These are phyloP conservation scores for Sclerotiophoma versabilis DNA, from an alignment of 2,329 filamentous ascomycete genomes.

Conservation along the genomic window DNA sequence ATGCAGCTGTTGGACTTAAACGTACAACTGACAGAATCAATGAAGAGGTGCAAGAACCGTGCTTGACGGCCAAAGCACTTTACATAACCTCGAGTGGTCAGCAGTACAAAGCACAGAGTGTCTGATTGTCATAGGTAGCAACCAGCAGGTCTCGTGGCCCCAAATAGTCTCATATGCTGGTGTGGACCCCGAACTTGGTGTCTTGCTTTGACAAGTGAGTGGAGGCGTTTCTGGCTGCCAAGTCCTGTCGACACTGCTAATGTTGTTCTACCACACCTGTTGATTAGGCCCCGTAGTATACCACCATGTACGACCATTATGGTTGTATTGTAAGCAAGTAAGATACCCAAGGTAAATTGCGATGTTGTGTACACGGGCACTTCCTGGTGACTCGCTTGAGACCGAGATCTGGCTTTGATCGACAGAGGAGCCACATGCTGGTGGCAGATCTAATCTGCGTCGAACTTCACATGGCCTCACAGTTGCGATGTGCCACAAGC, in stretches of 20 bases:
- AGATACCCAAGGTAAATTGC: conserved; percentile 4
- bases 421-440: conserved; percentile 11
- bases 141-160: background rate
- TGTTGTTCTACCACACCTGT: conserved; percentile 87
- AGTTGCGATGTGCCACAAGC: conserved; percentile 1
- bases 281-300: conserved; percentile 46
- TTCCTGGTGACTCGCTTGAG: conserved; percentile 1
- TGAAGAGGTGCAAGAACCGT: too few relatives aligned
- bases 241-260: conserved; percentile 57
- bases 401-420: conserved; percentile 1
- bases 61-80: background rate
- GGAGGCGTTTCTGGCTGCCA: conserved; percentile 8
- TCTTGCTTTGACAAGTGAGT: conserved; percentile 1
- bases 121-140: background rate
- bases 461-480: conserved; percentile 1
- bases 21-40: too few relatives aligned
- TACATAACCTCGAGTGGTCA: background rate
- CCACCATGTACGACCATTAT: conserved; percentile 71
- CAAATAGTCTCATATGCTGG: conserved; percentile 5
- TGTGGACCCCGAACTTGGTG: background rate
- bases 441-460: conserved; percentile 6
- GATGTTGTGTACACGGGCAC: background rate
- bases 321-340: conserved; percentile 77
- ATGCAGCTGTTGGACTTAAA: too few relatives aligned
- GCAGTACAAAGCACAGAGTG: background rate